phyloP scores from a whole-genome alignment of 768 basidiomycete species.

The Suillus hirtellus region DNA sequence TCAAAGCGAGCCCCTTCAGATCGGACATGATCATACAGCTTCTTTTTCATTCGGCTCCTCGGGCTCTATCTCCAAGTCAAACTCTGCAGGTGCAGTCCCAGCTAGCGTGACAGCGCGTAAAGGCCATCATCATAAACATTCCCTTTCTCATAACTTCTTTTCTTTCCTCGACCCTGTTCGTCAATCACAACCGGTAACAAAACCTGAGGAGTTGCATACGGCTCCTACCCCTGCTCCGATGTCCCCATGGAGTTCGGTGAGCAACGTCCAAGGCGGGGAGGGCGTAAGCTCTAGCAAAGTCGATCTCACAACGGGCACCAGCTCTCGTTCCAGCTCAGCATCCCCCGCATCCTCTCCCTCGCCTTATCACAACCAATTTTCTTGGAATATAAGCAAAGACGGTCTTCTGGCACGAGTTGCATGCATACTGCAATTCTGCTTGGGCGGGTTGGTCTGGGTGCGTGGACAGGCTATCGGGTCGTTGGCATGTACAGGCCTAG shows the following conservation, averaged over 20 bases:
- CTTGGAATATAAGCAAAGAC: conserved; percentile 9
- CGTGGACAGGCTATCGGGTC: conserved; percentile 87
- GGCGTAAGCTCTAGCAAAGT: background rate
- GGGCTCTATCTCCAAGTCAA: conserved; percentile 37
- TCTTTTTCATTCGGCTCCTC: conserved; percentile 54
- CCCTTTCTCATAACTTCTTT: conserved; percentile 92
- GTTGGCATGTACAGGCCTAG: conserved; percentile 84
- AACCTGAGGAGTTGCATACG: conserved; percentile 46
- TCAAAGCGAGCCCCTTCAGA: conserved; percentile 35
- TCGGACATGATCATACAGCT: conserved; percentile 45
- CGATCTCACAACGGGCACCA: background rate
- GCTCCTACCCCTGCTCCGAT: conserved; percentile 60
- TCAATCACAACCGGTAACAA: conserved; percentile 16
- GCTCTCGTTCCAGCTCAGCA: conserved; percentile 25
- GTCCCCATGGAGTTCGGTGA: conserved; percentile 63
- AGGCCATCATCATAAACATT: conserved; percentile 93
- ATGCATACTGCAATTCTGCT: conserved; percentile 46
- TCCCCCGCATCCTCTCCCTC: conserved; percentile 8
- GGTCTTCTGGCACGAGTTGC: conserved; percentile 24
- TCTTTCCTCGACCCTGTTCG: conserved; percentile 81
- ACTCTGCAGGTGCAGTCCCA: conserved; percentile 17
- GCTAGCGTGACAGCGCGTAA: conserved; percentile 37
- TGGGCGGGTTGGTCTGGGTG: conserved; percentile 84
- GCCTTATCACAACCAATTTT: background rate
- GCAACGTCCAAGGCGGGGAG: conserved; percentile 1